phyloP scores from a whole-genome alignment of 2,329 filamentous ascomycete genomes.

The Fusarium sp. region DNA sequence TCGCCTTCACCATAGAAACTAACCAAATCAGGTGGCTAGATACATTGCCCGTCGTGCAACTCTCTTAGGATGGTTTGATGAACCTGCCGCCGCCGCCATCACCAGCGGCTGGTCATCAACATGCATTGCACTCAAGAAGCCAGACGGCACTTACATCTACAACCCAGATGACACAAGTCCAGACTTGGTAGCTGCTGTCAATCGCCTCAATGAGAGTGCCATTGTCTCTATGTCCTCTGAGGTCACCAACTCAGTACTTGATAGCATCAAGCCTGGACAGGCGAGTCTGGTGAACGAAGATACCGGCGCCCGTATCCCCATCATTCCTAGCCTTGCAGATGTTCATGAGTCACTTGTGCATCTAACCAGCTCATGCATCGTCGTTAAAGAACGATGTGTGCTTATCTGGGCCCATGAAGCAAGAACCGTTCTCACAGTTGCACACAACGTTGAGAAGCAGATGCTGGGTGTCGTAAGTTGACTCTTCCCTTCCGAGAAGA shows the following conservation, averaged over 20 bases:
- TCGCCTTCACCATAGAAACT: background rate
- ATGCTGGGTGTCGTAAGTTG: conserved; percentile 40
- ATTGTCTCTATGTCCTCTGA: conserved; percentile 43
- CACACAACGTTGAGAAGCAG: conserved; percentile 43
- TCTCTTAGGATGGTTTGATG: conserved; percentile 44
- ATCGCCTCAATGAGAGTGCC: conserved; percentile 34
- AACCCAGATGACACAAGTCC: conserved; percentile 40
- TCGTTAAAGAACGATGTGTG: conserved; percentile 36
- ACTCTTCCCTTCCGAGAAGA: background rate
- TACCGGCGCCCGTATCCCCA: conserved; percentile 40
- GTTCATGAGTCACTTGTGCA: conserved; percentile 28
- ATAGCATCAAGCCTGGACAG: conserved; percentile 36
- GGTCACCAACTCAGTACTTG: conserved; percentile 33
- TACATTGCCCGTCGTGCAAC: conserved; percentile 44
- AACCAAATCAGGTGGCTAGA: conserved; percentile 35
- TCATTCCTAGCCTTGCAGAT: conserved; percentile 31
- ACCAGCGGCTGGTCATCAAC: conserved; percentile 42
- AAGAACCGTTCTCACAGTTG: conserved; percentile 36
- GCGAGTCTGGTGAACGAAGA: conserved; percentile 30
- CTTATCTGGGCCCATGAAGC: conserved; percentile 42
- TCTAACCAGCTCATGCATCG: conserved; percentile 37
- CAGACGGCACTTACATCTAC: conserved; percentile 34
- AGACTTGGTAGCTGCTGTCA: conserved; percentile 32
- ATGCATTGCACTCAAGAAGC: conserved; percentile 40
- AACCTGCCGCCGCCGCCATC: conserved; percentile 32